Conservation (phyloP, 2,329 filamentous ascomycete genomes). For the Cryphonectria japonica region DNA sequence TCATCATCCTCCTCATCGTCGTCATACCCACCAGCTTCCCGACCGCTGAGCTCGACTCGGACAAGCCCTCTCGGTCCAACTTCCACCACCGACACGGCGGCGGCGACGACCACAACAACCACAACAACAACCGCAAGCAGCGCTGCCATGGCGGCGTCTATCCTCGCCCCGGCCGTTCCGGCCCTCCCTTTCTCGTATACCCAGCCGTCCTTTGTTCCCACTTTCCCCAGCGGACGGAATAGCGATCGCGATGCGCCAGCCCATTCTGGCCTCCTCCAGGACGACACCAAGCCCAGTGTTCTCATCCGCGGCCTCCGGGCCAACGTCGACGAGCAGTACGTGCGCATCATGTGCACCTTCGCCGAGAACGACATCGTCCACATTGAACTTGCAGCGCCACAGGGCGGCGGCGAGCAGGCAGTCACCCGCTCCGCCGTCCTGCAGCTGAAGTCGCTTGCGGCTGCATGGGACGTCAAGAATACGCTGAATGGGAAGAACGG, state of each 20-base stretch:
- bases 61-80: slow-evolving; percentile 39
- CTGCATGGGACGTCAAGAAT: slow-evolving; percentile 59
- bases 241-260: slow-evolving; percentile 49
- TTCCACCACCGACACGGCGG: slow-evolving; percentile 34
- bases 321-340: slow-evolving; percentile 56
- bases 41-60: slow-evolving; percentile 38
- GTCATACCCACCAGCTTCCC: slow-evolving; percentile 43
- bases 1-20: slow-evolving; percentile 35
- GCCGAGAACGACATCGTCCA: slow-evolving; percentile 58
- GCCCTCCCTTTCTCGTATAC: slow-evolving; percentile 37
- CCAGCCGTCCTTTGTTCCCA: slow-evolving; percentile 41
- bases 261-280: slow-evolving; percentile 40
- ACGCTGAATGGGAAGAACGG: slow-evolving; percentile 61
- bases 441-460: slow-evolving; percentile 55
- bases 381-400: slow-evolving; percentile 54
- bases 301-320: slow-evolving; percentile 59
- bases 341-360: slow-evolving; percentile 62
- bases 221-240: slow-evolving; percentile 41
- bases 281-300: slow-evolving; percentile 41
- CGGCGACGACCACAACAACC: slow-evolving; percentile 39
- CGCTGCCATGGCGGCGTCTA: slow-evolving; percentile 50
- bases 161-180: slow-evolving; percentile 46
- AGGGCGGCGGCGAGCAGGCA: slow-evolving; percentile 48
- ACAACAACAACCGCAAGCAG: slow-evolving; percentile 31
- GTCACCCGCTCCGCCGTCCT: slow-evolving; percentile 57